Conservation (phyloP, 2,329 filamentous ascomycete genomes). For the Daldinia sp. region DNA sequence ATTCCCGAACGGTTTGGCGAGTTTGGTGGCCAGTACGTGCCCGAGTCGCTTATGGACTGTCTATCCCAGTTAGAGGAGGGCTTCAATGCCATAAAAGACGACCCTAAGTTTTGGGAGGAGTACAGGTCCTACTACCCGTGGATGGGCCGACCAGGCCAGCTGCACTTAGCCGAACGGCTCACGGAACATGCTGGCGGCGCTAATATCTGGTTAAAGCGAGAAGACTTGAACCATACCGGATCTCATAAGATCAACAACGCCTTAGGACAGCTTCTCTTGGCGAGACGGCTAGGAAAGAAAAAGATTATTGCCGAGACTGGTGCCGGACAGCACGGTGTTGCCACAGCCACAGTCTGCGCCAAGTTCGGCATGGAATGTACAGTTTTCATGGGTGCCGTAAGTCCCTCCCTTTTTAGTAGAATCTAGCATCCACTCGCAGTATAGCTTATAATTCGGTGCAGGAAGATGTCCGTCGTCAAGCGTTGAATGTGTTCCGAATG, state of each 20-base stretch:
- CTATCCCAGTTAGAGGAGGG: slow-evolving; percentile 89
- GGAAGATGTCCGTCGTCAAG: slow-evolving; percentile 95
- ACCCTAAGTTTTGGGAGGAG: slow-evolving; percentile 96
- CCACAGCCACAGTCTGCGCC: slow-evolving; percentile 95
- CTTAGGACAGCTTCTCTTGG: slow-evolving; percentile 90
- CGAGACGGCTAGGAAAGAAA: slow-evolving; percentile 88
- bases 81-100: slow-evolving; percentile 87
- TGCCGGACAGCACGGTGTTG: slow-evolving; percentile 96
- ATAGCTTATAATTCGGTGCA: slow-evolving; percentile 46
- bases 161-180: slow-evolving; percentile 88
- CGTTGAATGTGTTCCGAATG: slow-evolving; percentile 98
- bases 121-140: slow-evolving; percentile 96
- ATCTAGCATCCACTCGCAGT: slow-evolving; percentile 13
- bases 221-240: slow-evolving; percentile 97
- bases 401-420: slow-evolving; percentile 40
- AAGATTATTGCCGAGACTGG: slow-evolving; percentile 98
- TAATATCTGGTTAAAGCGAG: slow-evolving; percentile 97
- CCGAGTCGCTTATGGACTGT: slow-evolving; percentile 98
- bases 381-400: slow-evolving; percentile 92
- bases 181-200: slow-evolving; percentile 91
- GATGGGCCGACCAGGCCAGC: slow-evolving; percentile 93
- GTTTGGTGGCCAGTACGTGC: slow-evolving; percentile 97
- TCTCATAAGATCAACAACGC: slow-evolving; percentile 99
- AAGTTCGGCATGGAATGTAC: slow-evolving; percentile 99
- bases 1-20: slow-evolving; percentile 91